A percentile compares a stretch with the other conserved stretches of the same genome.
phyloP scores from a whole-genome alignment of 306 rosid species.

The Citrullus amarus region DNA sequence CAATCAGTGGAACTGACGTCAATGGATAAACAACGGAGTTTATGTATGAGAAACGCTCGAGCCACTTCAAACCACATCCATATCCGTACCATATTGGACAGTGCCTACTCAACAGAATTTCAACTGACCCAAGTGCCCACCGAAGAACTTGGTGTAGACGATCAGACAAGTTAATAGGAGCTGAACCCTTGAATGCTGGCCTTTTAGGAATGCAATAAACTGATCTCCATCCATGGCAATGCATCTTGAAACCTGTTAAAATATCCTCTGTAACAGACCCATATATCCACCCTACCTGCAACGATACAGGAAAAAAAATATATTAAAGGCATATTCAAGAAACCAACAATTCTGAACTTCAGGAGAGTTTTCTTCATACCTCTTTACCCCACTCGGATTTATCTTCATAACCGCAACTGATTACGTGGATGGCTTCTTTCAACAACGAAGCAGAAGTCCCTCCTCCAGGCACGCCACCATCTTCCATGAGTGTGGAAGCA shows the following conservation, averaged over 20 bases:
- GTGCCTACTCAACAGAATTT: constrained; percentile 69
- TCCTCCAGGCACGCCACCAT: constrained; percentile 59
- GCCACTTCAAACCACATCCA: constrained; percentile 74
- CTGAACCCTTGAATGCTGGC: constrained; percentile 91
- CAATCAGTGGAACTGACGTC: constrained; percentile 72
- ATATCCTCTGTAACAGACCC: constrained; percentile 95
- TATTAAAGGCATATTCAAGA: not conserved
- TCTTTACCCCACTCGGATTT: constrained; percentile 96
- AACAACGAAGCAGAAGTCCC: constrained; percentile 65
- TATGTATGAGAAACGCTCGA: constrained; percentile 86
- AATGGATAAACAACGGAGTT: constrained; percentile 85
- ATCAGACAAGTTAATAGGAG: constrained; percentile 84
- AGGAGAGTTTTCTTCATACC: constrained; percentile 21
- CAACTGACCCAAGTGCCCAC: constrained; percentile 94
- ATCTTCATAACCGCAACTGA: constrained; percentile 91
- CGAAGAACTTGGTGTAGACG: constrained; percentile 90
- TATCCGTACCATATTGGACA: constrained; percentile 94
- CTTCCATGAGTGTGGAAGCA: constrained; percentile 64
- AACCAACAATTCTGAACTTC: not conserved
- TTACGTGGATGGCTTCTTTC: constrained; percentile 92
- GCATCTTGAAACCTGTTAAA: constrained; percentile 90
- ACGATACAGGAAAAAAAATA: not conserved
- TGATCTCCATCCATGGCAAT: constrained; percentile 92
- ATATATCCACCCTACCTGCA: constrained; percentile 94
- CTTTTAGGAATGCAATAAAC: constrained; percentile 87